Conservation (phyloP, 225 moss, liverwort and hornwort genomes). For the Sphagnum contortum region DNA sequence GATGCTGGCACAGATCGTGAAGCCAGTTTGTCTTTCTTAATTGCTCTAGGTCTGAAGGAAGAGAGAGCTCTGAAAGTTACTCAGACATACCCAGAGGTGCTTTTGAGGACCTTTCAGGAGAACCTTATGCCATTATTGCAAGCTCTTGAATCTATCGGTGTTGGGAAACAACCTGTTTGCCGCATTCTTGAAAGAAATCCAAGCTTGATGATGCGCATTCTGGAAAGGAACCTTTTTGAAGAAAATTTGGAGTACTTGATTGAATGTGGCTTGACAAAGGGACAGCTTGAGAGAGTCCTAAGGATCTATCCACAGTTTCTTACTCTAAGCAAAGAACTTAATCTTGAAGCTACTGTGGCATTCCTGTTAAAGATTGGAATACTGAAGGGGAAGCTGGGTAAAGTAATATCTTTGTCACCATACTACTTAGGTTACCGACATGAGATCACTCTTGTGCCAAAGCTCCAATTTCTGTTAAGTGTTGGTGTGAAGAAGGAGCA, state of each 20-base stretch:
- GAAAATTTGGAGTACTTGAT: slow-evolving; percentile 23
- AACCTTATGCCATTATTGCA: slow-evolving; percentile 12
- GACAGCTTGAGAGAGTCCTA: slow-evolving; percentile 41
- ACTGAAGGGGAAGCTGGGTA: slow-evolving; percentile 29
- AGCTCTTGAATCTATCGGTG: slow-evolving; percentile 7
- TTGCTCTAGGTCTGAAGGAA: slow-evolving; percentile 18
- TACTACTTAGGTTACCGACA: slow-evolving; percentile 35
- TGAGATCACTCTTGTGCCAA: slow-evolving; percentile 22
- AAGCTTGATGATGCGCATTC: slow-evolving; percentile 17
- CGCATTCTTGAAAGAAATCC: slow-evolving; percentile 29
- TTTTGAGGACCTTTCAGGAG: slow-evolving; percentile 18
- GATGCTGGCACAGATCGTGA: slow-evolving; percentile 4
- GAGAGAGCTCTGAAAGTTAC: slow-evolving; percentile 16
- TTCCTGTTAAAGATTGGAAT: slow-evolving; percentile 33
- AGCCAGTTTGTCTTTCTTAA: slow-evolving; percentile 10
- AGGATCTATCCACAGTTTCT: slow-evolving; percentile 38
- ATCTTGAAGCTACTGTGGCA: slow-evolving; percentile 28
- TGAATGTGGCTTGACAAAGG: slow-evolving; percentile 21
- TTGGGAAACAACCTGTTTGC: slow-evolving; percentile 17
- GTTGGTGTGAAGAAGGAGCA: slow-evolving; percentile 32
- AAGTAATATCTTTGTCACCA: slow-evolving; percentile 34
- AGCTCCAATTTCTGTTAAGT: slow-evolving; percentile 19
- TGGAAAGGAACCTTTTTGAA: slow-evolving; percentile 17
- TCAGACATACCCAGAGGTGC: slow-evolving; percentile 19
- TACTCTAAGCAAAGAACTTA: slow-evolving; percentile 21